Conservation (phyloP, 208 protist genomes). For the Leishmania arabica region DNA sequence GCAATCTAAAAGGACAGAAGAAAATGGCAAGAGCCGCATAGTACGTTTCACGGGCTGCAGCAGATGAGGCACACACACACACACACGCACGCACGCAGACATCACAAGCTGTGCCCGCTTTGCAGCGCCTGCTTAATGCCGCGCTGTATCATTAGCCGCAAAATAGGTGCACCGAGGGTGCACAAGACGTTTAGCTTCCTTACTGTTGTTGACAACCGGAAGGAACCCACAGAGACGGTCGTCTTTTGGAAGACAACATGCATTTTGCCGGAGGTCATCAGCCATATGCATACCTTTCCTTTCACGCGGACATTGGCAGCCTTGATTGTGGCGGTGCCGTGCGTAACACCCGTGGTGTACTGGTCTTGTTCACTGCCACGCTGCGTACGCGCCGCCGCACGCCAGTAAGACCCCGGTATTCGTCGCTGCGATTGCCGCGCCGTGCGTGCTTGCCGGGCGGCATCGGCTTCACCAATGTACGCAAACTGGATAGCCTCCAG, state of each 20-base stretch:
- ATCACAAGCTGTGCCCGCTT: conserved; percentile 19
- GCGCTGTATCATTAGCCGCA: conserved; percentile 44
- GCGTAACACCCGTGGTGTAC: conserved; percentile 35
- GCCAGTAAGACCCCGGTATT: conserved; percentile 4
- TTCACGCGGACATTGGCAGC: conserved; percentile 25
- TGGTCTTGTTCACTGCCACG: not conserved
- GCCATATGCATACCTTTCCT: conserved; percentile 20
- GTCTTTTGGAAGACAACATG: conserved; percentile 22
- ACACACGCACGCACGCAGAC: not conserved
- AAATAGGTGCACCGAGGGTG: conserved; percentile 46
- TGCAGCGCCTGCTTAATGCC: conserved; percentile 14
- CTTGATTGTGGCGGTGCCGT: conserved; percentile 26
- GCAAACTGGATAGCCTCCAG: conserved; percentile 57
- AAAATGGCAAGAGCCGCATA: not conserved
- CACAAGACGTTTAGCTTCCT: conserved; percentile 46
- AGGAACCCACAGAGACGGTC: conserved; percentile 40
- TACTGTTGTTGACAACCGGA: conserved; percentile 52
- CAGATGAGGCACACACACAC: not conserved
- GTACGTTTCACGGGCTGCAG: not conserved
- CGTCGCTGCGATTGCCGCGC: conserved; percentile 2
- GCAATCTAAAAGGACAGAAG: not conserved
- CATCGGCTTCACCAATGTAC: conserved; percentile 54
- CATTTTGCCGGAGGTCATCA: conserved; percentile 29
- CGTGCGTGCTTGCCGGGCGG: conserved; percentile 29
- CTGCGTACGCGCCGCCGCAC: conserved; percentile 9